These are phyloP conservation scores for Mycena venus DNA, from an alignment of 768 basidiomycete species.

Conservation along the genomic window DNA sequence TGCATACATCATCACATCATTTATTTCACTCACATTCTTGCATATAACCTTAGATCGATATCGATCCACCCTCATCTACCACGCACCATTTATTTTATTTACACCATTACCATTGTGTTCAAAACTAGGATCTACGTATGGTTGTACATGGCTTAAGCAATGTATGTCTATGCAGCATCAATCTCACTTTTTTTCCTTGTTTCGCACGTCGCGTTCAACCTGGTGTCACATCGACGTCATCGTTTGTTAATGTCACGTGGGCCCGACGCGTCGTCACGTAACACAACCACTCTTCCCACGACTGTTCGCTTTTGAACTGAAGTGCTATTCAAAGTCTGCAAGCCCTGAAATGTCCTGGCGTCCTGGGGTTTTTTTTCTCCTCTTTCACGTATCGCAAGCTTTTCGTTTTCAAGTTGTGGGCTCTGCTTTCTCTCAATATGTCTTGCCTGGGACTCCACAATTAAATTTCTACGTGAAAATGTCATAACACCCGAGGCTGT, in stretches of 20 bases:
- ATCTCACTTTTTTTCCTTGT: neutral
- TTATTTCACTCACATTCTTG: constrained; percentile 14
- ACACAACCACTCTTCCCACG: too few relatives aligned
- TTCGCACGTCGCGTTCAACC: neutral
- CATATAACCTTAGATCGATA: constrained; percentile 15
- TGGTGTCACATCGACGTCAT: neutral
- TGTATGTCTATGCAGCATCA: constrained; percentile 5
- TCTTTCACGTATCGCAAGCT: too few relatives aligned
- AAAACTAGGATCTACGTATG: neutral
- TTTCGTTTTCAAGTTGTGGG: neutral
- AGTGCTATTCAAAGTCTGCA: too few relatives aligned
- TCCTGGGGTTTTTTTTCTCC: too few relatives aligned
- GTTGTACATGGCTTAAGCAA: constrained; percentile 6
- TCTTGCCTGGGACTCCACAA: neutral
- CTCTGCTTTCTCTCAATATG: neutral
- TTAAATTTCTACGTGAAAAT: neutral
- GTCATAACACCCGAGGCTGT: neutral
- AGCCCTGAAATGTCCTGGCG: too few relatives aligned
- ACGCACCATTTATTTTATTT: constrained; percentile 5
- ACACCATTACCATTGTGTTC: constrained; percentile 10
- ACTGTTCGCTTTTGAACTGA: neutral
- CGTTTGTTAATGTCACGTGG: neutral
- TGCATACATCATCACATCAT: constrained; percentile 19
- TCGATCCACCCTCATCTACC: constrained; percentile 12
- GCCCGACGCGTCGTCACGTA: constrained; percentile 12